These are phyloP conservation scores for Lomentospora prolificans DNA, from an alignment of 2,329 filamentous ascomycete genomes.

Conservation along the genomic window DNA sequence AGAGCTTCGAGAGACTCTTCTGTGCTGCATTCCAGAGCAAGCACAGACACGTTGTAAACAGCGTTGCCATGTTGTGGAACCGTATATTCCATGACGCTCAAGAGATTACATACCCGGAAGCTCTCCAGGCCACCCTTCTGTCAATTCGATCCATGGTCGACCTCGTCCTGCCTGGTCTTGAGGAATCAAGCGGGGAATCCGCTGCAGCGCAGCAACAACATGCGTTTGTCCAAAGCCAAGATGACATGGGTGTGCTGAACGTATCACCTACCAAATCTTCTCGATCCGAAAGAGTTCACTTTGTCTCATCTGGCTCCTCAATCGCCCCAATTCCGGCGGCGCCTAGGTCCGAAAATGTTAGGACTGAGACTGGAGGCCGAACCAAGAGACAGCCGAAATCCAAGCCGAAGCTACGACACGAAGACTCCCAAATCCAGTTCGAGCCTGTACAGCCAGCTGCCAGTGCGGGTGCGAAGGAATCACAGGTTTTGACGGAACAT, in stretches of 20 bases:
- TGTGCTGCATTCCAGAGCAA: constrained; percentile 48
- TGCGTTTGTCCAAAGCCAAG: constrained; percentile 37
- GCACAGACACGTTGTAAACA: constrained; percentile 43
- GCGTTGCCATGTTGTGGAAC: constrained; percentile 55
- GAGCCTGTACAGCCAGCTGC: constrained; percentile 55
- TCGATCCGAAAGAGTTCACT: constrained; percentile 4
- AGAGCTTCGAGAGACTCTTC: constrained; percentile 43
- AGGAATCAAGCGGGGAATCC: constrained; percentile 23
- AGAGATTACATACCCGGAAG: constrained; percentile 52
- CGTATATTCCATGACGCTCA: constrained; percentile 51
- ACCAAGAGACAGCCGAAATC: constrained; percentile 16
- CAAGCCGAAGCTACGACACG: constrained; percentile 55
- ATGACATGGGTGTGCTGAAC: constrained; percentile 27
- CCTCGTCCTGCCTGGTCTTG: constrained; percentile 30
- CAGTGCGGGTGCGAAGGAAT: constrained; percentile 43
- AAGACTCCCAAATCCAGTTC: constrained; percentile 77
- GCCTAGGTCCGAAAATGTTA: neutral
- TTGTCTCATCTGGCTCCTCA: constrained; percentile 1
- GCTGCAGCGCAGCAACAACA: constrained; percentile 25
- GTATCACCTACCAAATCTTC: constrained; percentile 10
- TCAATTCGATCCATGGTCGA: constrained; percentile 46
- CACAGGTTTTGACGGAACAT: constrained; percentile 66
- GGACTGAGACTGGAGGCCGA: neutral
- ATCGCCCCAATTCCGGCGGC: neutral
- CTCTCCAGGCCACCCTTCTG: constrained; percentile 52